A percentile compares a stretch with the other conserved stretches of the same genome.
Evolutionary conservation across 2,329 filamentous ascomycete genomes (phyloP).

Genomic region (Balansia obtecta): DNA sequence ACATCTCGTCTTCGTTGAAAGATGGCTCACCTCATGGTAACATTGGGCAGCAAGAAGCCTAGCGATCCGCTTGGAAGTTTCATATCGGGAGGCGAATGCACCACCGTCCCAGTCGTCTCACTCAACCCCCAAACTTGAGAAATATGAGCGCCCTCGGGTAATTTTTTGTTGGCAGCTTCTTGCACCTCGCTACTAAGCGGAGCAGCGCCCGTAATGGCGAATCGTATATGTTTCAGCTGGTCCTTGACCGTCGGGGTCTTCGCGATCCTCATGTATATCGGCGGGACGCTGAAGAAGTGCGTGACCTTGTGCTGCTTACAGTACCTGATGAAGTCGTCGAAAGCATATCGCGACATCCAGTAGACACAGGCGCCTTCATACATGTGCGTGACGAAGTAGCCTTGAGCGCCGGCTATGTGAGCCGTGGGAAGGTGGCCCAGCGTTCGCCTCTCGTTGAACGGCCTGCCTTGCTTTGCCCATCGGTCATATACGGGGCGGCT

Average conservation of each 20-base stretch:
- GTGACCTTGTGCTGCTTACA: slow-evolving; percentile 37
- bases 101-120: slow-evolving; percentile 40
- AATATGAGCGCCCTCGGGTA: slow-evolving; percentile 29
- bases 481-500: slow-evolving; percentile 17
- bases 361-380: slow-evolving; percentile 37
- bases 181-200: slow-evolving; percentile 44
- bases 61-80: slow-evolving; percentile 35
- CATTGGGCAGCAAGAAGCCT: slow-evolving; percentile 16
- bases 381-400: slow-evolving; percentile 28
- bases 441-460: slow-evolving; percentile 20
- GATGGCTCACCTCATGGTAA: slow-evolving; percentile 14
- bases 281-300: slow-evolving; percentile 45
- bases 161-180: slow-evolving; percentile 33
- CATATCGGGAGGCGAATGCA: slow-evolving; percentile 27
- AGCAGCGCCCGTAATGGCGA: slow-evolving; percentile 40
- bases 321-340: slow-evolving; percentile 40
- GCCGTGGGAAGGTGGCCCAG: slow-evolving; percentile 32
- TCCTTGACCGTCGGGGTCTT: slow-evolving; percentile 42
- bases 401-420: slow-evolving; percentile 33
- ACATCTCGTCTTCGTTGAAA: not conserved
- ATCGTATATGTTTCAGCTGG: slow-evolving; percentile 37
- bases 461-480: slow-evolving; percentile 13
- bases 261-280: slow-evolving; percentile 46
- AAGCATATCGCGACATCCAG: slow-evolving; percentile 52
- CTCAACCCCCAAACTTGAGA: slow-evolving; percentile 46